These are phyloP conservation scores for Aspergillus nidulans DNA, from an alignment of 495 filamentous ascomycete genomes.

Conservation along the genomic window DNA sequence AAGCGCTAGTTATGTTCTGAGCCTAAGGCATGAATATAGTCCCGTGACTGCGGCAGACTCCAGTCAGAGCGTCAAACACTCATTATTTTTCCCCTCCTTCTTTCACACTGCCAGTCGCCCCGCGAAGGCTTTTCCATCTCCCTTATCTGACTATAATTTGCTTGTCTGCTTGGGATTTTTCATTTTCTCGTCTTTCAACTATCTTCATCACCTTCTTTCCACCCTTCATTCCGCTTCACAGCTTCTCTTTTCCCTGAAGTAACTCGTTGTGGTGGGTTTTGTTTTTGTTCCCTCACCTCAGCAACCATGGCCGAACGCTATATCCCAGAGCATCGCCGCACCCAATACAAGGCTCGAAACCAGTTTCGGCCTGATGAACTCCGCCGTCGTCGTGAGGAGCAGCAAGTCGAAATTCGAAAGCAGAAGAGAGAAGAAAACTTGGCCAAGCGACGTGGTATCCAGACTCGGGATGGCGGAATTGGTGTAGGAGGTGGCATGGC, in stretches of 20 bases:
- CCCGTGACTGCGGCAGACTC: slow-evolving; percentile 15
- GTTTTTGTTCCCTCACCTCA: slow-evolving; percentile 34
- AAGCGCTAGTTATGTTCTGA: neutral
- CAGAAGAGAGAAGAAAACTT: slow-evolving; percentile 97
- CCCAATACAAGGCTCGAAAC: slow-evolving; percentile 97
- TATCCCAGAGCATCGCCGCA: slow-evolving; percentile 98
- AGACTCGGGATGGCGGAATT: slow-evolving; percentile 62
- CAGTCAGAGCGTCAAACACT: slow-evolving; percentile 5
- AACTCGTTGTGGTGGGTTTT: slow-evolving; percentile 28
- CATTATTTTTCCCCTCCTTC: slow-evolving; percentile 21
- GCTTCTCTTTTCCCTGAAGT: slow-evolving; percentile 18
- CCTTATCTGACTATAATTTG: slow-evolving; percentile 10
- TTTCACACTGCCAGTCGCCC: slow-evolving; percentile 4
- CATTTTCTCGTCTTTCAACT: slow-evolving; percentile 16
- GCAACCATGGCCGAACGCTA: slow-evolving; percentile 91
- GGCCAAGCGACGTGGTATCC: slow-evolving; percentile 94
- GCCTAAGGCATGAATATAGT: slow-evolving; percentile 19
- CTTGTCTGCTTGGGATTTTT: slow-evolving; percentile 10
- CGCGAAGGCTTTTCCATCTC: slow-evolving; percentile 9
- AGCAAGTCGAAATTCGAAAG: slow-evolving; percentile 98
- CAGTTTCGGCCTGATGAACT: slow-evolving; percentile 99
- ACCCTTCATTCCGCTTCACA: slow-evolving; percentile 15
- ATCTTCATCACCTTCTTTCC: slow-evolving; percentile 31
- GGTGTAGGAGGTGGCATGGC: slow-evolving; percentile 81
- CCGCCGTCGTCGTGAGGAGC: slow-evolving; percentile 95